Evolutionary conservation across 306 rosid genomes (phyloP), one percentile per base, ranked within the genome.

Genomic region (Echinosophora koreensis): DNA sequence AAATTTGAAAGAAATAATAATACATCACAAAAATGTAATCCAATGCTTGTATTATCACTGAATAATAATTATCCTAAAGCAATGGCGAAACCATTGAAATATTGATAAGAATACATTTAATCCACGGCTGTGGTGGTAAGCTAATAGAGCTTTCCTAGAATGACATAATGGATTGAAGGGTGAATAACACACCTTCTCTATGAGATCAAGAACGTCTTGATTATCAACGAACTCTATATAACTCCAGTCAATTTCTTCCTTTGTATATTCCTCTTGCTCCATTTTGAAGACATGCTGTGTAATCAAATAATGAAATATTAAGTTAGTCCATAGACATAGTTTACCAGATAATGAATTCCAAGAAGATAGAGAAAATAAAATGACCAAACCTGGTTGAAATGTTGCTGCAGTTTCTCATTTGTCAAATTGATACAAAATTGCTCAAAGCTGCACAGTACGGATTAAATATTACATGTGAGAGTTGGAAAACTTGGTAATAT

Each of bases 211-310:
- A 74, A 94, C 70, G 78, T 94, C 98, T 82, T 90, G 97, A 85
- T 94, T 94, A 84, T 94, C 98, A 41, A 94, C 81, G 11, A 94
- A 94, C 81, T 94, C 97, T 69, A 94, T 94, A 68, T 94, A 94
- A 84, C 98, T 94, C 98, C 98, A 94, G 66, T 94, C 78, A 70
- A 94, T 94, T 76, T 90, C 95, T 88, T 94, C 98, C 83, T 88
- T 94, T 15, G 97, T 88, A 82, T 94, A 94, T 77, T 94, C 98
- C 81, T 94, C 98, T 87, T 94, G 98, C 91, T 94, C 98, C 98
- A 94, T 90, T 89, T 94, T 94, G 90, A 94, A 94, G 73, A 94
- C 97, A 59, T 94, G 98, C 98, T 94, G 92, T 80, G 76, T 70
- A 80, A 74, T 60, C 69, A 61, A 69, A 30, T 68, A 72, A 68